phyloP scores from a whole-genome alignment of 768 basidiomycete genomes.

The Crassisporium funariophilum region DNA sequence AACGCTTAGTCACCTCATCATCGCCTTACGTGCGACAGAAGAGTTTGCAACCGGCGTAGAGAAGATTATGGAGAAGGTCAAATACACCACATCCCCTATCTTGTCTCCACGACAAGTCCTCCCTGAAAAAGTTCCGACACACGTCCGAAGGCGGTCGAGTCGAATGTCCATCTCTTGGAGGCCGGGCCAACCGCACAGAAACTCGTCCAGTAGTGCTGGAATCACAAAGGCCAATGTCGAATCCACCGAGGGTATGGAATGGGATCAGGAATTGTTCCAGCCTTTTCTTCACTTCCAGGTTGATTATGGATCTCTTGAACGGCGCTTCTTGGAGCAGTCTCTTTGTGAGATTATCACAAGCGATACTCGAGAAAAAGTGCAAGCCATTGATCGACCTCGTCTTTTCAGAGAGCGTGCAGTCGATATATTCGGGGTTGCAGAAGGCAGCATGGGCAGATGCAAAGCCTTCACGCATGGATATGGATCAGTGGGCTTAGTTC shows the following conservation, averaged over 20 bases:
- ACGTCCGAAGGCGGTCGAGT: conserved; percentile 52
- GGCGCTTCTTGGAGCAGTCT: conserved; percentile 61
- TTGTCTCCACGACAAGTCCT: conserved; percentile 10
- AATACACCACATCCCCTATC: conserved; percentile 33
- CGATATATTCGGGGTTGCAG: conserved; percentile 75
- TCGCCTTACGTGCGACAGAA: conserved; percentile 72
- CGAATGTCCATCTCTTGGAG: conserved; percentile 70
- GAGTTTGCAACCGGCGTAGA: conserved; percentile 77
- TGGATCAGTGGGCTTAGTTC: conserved; percentile 71
- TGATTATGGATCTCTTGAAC: conserved; percentile 81
- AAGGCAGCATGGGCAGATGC: conserved; percentile 79
- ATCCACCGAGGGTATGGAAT: conserved; percentile 52
- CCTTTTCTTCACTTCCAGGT: conserved; percentile 91
- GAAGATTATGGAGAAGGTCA: conserved; percentile 76
- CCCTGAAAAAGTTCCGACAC: conserved; percentile 30
- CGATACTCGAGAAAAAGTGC: conserved; percentile 41
- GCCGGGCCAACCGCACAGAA: conserved; percentile 37
- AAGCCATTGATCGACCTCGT: conserved; percentile 55
- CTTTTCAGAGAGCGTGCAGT: conserved; percentile 73
- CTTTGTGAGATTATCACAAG: conserved; percentile 50
- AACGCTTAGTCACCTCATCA: conserved; percentile 71
- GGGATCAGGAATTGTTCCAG: conserved; percentile 93
- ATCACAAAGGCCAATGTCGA: conserved; percentile 23
- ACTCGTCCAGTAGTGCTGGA: conserved; percentile 25
- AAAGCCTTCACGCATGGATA: conserved; percentile 88